Evolutionary conservation across 2,329 filamentous ascomycete genomes (phyloP).

Genomic region (Raffaelea deltoideospora): DNA sequence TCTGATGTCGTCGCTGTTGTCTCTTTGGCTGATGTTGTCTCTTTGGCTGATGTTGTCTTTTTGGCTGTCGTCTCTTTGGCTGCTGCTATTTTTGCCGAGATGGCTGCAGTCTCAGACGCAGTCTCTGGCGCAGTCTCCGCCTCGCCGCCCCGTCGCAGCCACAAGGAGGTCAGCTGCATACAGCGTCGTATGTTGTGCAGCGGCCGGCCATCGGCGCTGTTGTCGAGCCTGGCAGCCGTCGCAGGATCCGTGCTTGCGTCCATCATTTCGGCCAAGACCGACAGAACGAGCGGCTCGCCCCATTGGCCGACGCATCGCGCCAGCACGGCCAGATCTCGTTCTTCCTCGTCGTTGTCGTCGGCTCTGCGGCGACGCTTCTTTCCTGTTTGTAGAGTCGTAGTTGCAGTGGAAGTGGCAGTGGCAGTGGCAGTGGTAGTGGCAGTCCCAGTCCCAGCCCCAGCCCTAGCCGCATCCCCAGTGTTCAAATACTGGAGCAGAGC

Average conservation of each 20-base stretch:
- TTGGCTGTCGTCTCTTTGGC: no score
- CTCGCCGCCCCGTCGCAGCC: constrained; percentile 4
- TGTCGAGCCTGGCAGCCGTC: no score
- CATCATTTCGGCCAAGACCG: constrained; percentile 1
- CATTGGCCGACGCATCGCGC: not conserved
- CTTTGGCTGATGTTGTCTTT: no score
- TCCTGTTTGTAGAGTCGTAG: no score
- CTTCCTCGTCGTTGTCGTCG: constrained; percentile 6
- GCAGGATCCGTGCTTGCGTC: no score
- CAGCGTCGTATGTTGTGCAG: no score
- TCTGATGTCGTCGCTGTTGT: not conserved
- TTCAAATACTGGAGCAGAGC: no score
- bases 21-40: not conserved
- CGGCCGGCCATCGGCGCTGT: no score
- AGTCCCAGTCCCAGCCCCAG: no score
- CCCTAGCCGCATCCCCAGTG: no score
- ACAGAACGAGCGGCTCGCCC: constrained; percentile 2
- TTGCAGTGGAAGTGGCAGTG: no score
- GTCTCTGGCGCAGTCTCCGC: not conserved
- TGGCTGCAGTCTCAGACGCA: not conserved
- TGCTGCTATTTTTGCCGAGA: not conserved
- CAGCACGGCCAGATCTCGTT: not conserved
- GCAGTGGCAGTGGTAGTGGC: no score
- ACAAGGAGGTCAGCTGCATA: constrained; percentile 12
- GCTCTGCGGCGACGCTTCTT: not conserved